Evolutionary conservation across 805 yeast genomes (phyloP).

Genomic region (Cyberlindnera maritima): DNA sequence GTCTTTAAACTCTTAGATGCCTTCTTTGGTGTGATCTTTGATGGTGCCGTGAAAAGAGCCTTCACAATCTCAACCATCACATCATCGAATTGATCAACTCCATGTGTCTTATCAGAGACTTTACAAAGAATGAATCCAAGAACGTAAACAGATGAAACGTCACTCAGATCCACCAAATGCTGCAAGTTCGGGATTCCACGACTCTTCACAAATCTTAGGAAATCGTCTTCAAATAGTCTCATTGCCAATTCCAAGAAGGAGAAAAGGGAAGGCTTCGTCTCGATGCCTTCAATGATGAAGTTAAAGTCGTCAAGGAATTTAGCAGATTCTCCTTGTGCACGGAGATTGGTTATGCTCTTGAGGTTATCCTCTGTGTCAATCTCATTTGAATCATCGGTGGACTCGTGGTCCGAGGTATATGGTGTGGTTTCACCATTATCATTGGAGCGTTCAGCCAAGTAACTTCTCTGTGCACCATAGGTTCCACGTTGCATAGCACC

Average conservation of each 20-base stretch:
- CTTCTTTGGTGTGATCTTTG: background rate
- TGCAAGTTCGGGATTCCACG: slow-evolving; percentile 16
- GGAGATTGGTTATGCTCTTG: slow-evolving; percentile 29
- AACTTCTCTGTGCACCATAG: slow-evolving; percentile 6
- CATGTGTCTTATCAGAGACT: slow-evolving; percentile 5
- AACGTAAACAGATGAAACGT: slow-evolving; percentile 2
- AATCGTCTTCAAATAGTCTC: slow-evolving; percentile 23
- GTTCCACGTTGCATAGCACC: background rate
- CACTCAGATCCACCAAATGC: slow-evolving; percentile 1
- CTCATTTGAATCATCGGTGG: slow-evolving; percentile 9
- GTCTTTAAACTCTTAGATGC: slow-evolving; percentile 6
- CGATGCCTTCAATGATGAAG: slow-evolving; percentile 29
- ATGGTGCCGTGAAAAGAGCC: background rate
- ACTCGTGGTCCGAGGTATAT: slow-evolving; percentile 8
- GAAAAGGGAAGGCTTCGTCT: slow-evolving; percentile 17
- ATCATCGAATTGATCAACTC: slow-evolving; percentile 1
- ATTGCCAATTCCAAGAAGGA: slow-evolving; percentile 28
- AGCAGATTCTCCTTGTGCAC: slow-evolving; percentile 34
- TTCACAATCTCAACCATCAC: slow-evolving; percentile 1
- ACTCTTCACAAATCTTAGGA: slow-evolving; percentile 16
- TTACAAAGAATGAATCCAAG: slow-evolving; percentile 20
- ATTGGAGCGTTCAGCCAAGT: slow-evolving; percentile 12
- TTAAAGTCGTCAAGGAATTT: slow-evolving; percentile 35
- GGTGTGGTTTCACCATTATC: background rate
- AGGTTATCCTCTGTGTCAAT: slow-evolving; percentile 7